Base-by-base conservation (phyloP, 2,329 filamentous ascomycete genomes). In the Colletotrichum zoysiae region DNA sequence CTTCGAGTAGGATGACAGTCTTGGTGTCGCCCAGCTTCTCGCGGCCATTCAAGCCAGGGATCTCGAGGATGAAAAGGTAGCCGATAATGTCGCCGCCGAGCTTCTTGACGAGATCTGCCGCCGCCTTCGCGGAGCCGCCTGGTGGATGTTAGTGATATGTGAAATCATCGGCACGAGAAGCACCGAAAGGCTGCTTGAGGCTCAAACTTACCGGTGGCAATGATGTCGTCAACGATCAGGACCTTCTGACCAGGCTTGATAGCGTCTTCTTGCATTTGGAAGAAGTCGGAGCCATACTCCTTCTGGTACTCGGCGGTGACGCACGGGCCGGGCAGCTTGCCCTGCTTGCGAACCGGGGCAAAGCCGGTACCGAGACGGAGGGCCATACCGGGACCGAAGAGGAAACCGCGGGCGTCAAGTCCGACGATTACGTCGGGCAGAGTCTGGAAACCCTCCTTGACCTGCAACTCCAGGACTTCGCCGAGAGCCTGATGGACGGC, bases 191-290 rank as follows among this genome's bases (percentile, higher is more conserved):
- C 62, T 23, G 42, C 40, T 4, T 42, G 46, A n/a, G 12, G 18
- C 44, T 38, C 26, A 23, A 30, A 84, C 92, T 82, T 87, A 97
- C 95, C 95, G 75, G 96, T 99, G 69, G 96, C 96, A 85, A 99
- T 98, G 79, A 99, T 97, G 82, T 99, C 96, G 82, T 99, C 96
- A 42, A 99, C 95, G 75, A 99, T 89, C 74, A 99, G 86, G 70
- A 97, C 95, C 82, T 92, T 95, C 85, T 97, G 94, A 46, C 95
- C 95, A 63, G 90, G 87, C 84, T 93, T 91, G 78, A 99, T 91
- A 56, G 92, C 92, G 82, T 93, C 95, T 76, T 89, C 86, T 86
- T 99, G 96, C 86, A 99, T 97, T 88, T 98, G 94, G 86, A 99
- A 98, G 81, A 92, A 92, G 82, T 99, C 96, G 83, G 91, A 88